phyloP scores from a whole-genome alignment of 2,329 filamentous ascomycete genomes.

The Penicillium sp. region DNA sequence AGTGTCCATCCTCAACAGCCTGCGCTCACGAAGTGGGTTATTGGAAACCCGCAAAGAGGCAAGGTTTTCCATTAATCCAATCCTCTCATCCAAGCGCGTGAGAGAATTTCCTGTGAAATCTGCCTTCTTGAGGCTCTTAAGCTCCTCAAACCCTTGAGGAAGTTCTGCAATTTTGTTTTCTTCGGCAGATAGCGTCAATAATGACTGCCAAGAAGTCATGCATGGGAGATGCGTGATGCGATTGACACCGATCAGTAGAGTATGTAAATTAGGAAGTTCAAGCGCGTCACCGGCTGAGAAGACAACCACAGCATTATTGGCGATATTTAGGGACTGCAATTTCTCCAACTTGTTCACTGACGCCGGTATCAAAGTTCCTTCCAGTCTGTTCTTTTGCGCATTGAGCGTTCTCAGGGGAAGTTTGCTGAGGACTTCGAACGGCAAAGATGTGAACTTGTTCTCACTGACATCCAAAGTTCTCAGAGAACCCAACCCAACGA shows the following conservation, averaged over 20 bases:
- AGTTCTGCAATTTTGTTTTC: constrained; percentile 70
- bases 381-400: constrained; percentile 68
- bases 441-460: constrained; percentile 64
- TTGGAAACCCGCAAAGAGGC: constrained; percentile 67
- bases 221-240: constrained; percentile 64
- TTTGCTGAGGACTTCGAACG: constrained; percentile 58
- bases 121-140: constrained; percentile 62
- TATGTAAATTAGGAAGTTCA: constrained; percentile 62
- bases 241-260: constrained; percentile 71
- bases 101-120: constrained; percentile 84
- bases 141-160: constrained; percentile 63
- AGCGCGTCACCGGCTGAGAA: constrained; percentile 46
- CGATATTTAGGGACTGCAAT: constrained; percentile 68
- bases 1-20: constrained; percentile 68
- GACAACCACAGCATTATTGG: constrained; percentile 60
- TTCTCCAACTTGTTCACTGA: constrained; percentile 51
- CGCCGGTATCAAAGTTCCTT: constrained; percentile 60
- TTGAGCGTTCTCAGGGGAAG: constrained; percentile 65
- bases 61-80: constrained; percentile 71
- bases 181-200: constrained; percentile 66
- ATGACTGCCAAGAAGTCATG: constrained; percentile 61
- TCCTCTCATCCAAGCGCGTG: constrained; percentile 61
- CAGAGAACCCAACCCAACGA: constrained; percentile 61
- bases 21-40: constrained; percentile 85
- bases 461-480: constrained; percentile 69